Evolutionary conservation across 768 basidiomycete species (phyloP).

Genomic region (Termitomyces sp.): DNA sequence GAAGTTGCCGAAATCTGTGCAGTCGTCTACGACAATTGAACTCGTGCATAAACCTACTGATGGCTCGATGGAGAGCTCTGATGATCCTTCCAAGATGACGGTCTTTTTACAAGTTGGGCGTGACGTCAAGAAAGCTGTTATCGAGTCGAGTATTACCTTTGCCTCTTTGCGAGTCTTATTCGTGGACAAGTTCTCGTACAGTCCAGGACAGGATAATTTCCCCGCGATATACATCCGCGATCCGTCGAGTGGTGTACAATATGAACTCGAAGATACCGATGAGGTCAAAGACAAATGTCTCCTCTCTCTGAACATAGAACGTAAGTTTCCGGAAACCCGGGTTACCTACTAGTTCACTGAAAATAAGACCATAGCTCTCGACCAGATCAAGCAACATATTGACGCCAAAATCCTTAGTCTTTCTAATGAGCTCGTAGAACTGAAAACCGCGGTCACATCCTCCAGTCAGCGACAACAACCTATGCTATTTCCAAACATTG

Average conservation of each 20-base stretch:
- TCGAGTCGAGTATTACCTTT: slow-evolving; percentile 70
- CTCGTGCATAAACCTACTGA: slow-evolving; percentile 2
- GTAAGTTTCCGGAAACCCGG: slow-evolving; percentile 42
- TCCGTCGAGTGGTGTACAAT: slow-evolving; percentile 87
- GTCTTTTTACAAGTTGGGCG: slow-evolving; percentile 88
- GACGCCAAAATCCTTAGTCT: slow-evolving; percentile 83
- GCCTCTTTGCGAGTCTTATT: slow-evolving; percentile 80
- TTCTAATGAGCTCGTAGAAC: slow-evolving; percentile 86
- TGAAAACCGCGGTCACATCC: slow-evolving; percentile 58
- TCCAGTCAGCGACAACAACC: slow-evolving; percentile 44
- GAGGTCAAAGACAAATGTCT: slow-evolving; percentile 88
- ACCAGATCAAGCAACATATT: slow-evolving; percentile 98
- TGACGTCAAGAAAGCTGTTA: slow-evolving; percentile 80
- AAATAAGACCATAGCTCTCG: slow-evolving; percentile 58
- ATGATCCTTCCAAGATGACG: slow-evolving; percentile 41
- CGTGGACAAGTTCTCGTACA: slow-evolving; percentile 92
- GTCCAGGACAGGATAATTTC: slow-evolving; percentile 88
- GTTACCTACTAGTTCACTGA: background rate
- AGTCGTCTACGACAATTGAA: slow-evolving; percentile 20
- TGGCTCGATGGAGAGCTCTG: slow-evolving; percentile 7
- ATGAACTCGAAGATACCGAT: slow-evolving; percentile 91
- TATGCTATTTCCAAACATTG: slow-evolving; percentile 37
- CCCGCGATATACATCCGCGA: slow-evolving; percentile 96
- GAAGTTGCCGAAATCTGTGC: slow-evolving; percentile 40
- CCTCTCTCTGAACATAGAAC: slow-evolving; percentile 92